Percentiles rank a stretch among this genome's conserved stretches.
Evolutionary conservation across 176 grass and related monocot species (phyloP).

Genomic region (Microstegium vimineum): DNA sequence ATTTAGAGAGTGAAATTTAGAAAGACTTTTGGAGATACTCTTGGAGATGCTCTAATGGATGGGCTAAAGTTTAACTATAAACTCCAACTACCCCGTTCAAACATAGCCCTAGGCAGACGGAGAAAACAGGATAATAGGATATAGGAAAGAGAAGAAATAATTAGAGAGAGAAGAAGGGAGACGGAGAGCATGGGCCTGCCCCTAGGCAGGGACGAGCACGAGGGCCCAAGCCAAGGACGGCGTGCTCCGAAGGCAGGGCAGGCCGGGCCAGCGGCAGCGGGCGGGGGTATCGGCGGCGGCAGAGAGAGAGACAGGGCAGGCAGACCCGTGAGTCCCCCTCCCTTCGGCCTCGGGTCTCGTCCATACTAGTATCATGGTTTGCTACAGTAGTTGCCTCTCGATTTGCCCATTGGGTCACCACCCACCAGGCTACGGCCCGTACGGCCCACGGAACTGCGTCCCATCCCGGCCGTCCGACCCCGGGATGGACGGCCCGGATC

Average conservation of each 20-base stretch:
- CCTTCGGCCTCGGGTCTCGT: not conserved
- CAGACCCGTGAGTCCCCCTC: constrained; percentile 25
- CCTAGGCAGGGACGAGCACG: not conserved
- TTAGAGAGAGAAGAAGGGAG: not conserved
- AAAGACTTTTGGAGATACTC: too few species aligned
- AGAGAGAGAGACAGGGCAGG: not conserved
- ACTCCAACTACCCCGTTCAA: too few species aligned
- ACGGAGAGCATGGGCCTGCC: not conserved
- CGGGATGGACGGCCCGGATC: constrained; percentile 6
- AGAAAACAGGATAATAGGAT: too few species aligned
- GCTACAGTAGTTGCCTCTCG: not conserved
- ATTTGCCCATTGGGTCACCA: not conserved
- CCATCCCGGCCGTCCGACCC: not conserved
- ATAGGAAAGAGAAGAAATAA: not conserved
- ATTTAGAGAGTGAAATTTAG: too few species aligned
- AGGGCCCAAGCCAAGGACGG: constrained; percentile 10
- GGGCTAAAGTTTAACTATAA: too few species aligned
- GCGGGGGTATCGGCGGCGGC: too few species aligned
- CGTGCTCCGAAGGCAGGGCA: constrained; percentile 13
- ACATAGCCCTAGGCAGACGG: too few species aligned
- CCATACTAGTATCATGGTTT: not conserved
- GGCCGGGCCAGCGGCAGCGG: not conserved
- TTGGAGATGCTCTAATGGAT: too few species aligned
- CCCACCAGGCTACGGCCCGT: constrained; percentile 13
- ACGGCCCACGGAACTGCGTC: constrained; percentile 22